Evolutionary conservation across 2,329 filamentous ascomycete genomes (phyloP), one percentile per base, ranked within the genome.

Genomic region (Aspergillus flavus): DNA sequence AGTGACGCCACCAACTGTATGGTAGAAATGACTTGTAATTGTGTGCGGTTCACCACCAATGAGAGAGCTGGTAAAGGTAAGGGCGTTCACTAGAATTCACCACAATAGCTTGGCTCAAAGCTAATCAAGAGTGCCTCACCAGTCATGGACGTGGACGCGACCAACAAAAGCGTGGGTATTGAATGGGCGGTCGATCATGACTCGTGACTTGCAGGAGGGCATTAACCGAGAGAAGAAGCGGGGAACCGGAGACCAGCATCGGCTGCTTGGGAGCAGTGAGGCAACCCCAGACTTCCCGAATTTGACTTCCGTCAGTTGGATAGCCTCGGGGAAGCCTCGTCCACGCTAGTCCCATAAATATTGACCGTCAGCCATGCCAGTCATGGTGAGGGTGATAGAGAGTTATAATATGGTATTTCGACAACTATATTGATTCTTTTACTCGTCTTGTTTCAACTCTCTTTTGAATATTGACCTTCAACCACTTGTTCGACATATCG

Each of bases 301-400:
- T 58, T 66, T 57, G 53, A 59, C 56, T 62, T 66, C 70, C 69
- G 70, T 64, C 32, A 16, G n/a, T 43, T 57, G 19, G 21, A 61
- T 72, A 67, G 69, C 70, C 70, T 72, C 70, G 70, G 70, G 69
- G 66, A 65, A 59, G 32, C 14, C 39, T 39, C n/a, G 56, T 21
- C 21, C 45, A 4, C 28, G 10, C 53, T 7, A 26, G 34, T 12
- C 41, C 57, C 61, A 66, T 68, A 67, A 68, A 68, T 69, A 64
- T 16, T 10, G 16, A n/a, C 57, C 26, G 12, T 26, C 28, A 10
- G 11, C 11, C 34, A n/a, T 39, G n/a, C n/a, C n/a, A 21, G 53
- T n/a, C 39, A 19, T n/a, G 16, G 9, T 41, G 16, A n/a, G 7
- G 19, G 9, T 41, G 16, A 41, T 9, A 41, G 19, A n/a, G 39